Base-by-base conservation (phyloP, 768 basidiomycete genomes). In the Cystobasidium tubakii region DNA sequence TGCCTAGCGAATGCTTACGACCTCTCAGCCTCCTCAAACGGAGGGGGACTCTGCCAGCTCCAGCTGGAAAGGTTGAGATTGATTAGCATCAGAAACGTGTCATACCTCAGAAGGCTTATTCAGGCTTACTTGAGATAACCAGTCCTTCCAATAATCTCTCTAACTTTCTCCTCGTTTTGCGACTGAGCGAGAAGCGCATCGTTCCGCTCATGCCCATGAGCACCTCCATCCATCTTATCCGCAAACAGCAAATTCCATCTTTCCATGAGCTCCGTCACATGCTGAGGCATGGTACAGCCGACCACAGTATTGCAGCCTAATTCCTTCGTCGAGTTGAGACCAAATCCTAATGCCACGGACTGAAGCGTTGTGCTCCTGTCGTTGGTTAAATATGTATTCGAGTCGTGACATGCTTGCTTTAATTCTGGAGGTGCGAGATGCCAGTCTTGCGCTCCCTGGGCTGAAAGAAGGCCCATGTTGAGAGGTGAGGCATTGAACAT, bases 401-500 rank as follows among this genome's bases (percentile, higher is more conserved):
- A 0, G 85, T 86, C 10, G 81, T 79, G 23, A 77, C 73, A 84
- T 0, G 85, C 86, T 15, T 81, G 80, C 31, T 79, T 83, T 46
- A 90, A 74, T 15, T 78, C 81, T 17, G 80, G 77, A 23, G 90
- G 85, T 6, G 90, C 90, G 19, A 91, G 90, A 78, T 92, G 90
- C 91, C 91, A 93, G 1, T 80, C 15, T 0, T 89, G 88, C 1
- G 85, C 84, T 0, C 79, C 80, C 1, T 82, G 76, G 10, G 83
- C 81, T 0, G 87, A 86, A 39, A 94, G 84, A 1, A 93, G 85
- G 0, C 88, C 88, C 91, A 93, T 93, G 79, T 86, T 88, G 66
- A 94, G 83, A 9, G 92, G 92, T 1, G 91, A 91, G 0, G 92
- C 92, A 1, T 88, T 83, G 64, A 92, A 66, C 33, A 94, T 83